phyloP scores from a whole-genome alignment of 1,139 yeast species.

The Scheffersomyces lignicola region DNA sequence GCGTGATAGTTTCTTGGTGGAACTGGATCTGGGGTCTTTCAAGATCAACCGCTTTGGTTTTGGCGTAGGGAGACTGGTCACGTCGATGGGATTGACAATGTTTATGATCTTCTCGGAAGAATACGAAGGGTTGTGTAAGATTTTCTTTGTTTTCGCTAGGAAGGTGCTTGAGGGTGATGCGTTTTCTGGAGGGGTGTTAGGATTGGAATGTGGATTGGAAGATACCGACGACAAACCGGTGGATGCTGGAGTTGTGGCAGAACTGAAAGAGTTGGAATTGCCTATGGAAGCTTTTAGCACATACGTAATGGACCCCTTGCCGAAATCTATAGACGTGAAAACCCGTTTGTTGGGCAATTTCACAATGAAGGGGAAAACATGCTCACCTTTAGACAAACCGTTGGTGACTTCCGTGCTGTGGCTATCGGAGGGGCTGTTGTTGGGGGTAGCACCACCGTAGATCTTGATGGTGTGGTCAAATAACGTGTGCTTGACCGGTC shows the following conservation, averaged over 20 bases:
- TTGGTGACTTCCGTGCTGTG: constrained; percentile 28
- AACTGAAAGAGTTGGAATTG: constrained; percentile 14
- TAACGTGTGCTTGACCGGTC: constrained; percentile 52
- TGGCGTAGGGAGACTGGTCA: constrained; percentile 62
- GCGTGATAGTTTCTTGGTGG: constrained; percentile 29
- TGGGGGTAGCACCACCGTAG: constrained; percentile 50
- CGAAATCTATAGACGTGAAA: constrained; percentile 77
- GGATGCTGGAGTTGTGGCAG: constrained; percentile 10
- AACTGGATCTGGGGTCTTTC: constrained; percentile 41
- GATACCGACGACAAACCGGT: constrained; percentile 8
- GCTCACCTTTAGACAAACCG: constrained; percentile 77
- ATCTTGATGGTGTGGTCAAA: constrained; percentile 66
- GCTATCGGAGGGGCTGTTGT: constrained; percentile 10
- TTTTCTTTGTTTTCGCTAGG: constrained; percentile 23
- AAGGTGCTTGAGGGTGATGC: constrained; percentile 8
- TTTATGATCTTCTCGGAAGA: constrained; percentile 58
- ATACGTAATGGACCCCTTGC: constrained; percentile 80
- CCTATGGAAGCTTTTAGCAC: constrained; percentile 57
- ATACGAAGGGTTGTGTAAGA: constrained; percentile 28
- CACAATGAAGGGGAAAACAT: constrained; percentile 81
- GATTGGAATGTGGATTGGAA: constrained; percentile 10
- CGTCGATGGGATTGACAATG: constrained; percentile 73
- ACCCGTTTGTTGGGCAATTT: constrained; percentile 71
- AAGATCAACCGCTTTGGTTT: constrained; percentile 66
- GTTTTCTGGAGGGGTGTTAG: constrained; percentile 9